These are phyloP conservation scores for Exophiala oligosperma DNA, from an alignment of 2,329 filamentous ascomycete genomes.

Conservation along the genomic window DNA sequence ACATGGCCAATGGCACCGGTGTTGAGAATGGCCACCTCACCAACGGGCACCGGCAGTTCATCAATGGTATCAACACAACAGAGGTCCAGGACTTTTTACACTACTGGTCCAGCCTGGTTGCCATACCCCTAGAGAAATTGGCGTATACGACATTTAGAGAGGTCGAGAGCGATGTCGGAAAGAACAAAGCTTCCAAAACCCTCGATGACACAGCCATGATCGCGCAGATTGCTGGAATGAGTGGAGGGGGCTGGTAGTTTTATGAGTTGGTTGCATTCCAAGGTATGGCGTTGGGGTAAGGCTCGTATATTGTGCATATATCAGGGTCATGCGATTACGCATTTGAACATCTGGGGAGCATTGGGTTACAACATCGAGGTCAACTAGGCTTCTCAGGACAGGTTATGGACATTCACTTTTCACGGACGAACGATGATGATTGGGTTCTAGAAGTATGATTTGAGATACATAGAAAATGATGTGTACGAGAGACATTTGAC, in stretches of 20 bases:
- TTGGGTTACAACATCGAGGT: too few relatives aligned
- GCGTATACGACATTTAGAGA: constrained; percentile 85
- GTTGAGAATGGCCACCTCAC: constrained; percentile 32
- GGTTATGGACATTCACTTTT: too few relatives aligned
- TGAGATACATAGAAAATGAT: too few relatives aligned
- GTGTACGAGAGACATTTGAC: too few relatives aligned
- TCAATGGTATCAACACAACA: constrained; percentile 63
- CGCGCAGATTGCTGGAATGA: constrained; percentile 83
- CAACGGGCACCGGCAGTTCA: constrained; percentile 32
- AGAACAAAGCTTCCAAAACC: constrained; percentile 51
- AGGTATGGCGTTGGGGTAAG: too few relatives aligned
- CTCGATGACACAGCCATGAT: constrained; percentile 75
- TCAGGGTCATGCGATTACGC: too few relatives aligned
- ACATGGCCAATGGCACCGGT: constrained; percentile 30
- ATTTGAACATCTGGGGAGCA: too few relatives aligned
- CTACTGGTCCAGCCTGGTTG: constrained; percentile 74
- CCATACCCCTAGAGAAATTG: constrained; percentile 69
- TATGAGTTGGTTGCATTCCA: too few relatives aligned
- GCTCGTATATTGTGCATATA: too few relatives aligned
- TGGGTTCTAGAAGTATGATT: too few relatives aligned
- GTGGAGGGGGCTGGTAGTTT: constrained; percentile 83
- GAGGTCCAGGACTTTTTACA: constrained; percentile 68
- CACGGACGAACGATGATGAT: too few relatives aligned
- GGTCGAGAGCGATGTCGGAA: constrained; percentile 93
- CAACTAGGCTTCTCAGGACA: too few relatives aligned